Base-by-base conservation (phyloP, 495 filamentous ascomycete species). In the Neurospora sp. region DNA sequence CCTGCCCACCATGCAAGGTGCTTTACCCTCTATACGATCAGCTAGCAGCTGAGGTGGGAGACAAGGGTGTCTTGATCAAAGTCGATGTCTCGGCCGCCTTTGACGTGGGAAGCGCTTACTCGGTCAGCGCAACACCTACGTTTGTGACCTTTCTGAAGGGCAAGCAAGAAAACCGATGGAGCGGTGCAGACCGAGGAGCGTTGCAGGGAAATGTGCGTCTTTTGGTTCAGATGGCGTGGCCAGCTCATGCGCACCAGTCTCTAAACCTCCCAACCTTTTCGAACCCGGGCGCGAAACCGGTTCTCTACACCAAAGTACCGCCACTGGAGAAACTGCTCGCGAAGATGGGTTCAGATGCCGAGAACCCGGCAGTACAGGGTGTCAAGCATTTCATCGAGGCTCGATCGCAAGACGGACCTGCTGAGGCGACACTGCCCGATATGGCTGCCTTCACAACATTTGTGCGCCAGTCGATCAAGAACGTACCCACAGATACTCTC, bases 111-210 rank as follows among this genome's bases (percentile, higher is more conserved):
- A 81, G 82, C 35, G 88, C 86, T 39, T 97, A 94, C 81, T 79
- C 83, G 48, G 88, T 98, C 71, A 86, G 86, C 9, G 90, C 91
- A 37, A 97, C 94, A 0, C 95, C 95, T 2, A 97, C 96, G 2
- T 98, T 98, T 79, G 92, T 95, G 77, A 94, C 93, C 3, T 97
- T 94, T 76, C 80, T 96, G 42, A 90, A 88, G 72, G 94, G 94
- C 16, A 78, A 90, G 71, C 89, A 94, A 80, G 86, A 92, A 12
- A 90, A 94, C 76, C 85, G 91, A 75, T 98, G 94, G 94, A 86
- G 84, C 69, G 94, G 94, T 7, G 93, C 92, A 7, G 90, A 92
- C 77, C 87, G 90, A 10, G 82, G 82, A 23, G 86, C 90, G 12
- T 84, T 98, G 9, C 87, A 87, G 73, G 89, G 88, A 27, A 94